Percentiles rank a stretch among this genome's conserved stretches.
phyloP scores from a whole-genome alignment of 352 stramenopile species.

The Plasmopara muralis region DNA sequence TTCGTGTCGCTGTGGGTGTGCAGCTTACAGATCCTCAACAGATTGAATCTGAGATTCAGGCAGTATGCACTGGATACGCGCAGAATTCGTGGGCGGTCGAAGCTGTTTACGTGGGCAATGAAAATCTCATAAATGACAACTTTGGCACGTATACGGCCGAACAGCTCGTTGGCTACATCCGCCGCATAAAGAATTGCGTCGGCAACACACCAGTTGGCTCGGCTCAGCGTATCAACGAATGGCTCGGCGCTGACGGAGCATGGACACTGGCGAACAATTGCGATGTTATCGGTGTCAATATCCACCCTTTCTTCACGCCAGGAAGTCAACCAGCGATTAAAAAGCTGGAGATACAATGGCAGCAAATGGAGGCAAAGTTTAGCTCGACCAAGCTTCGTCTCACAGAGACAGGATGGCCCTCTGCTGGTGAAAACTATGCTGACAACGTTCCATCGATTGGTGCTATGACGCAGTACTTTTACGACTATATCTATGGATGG shows the following conservation, averaged over 20 bases:
- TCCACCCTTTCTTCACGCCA: constrained; percentile 44
- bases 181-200: constrained; percentile 41
- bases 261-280: constrained; percentile 29
- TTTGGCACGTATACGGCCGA: constrained; percentile 30
- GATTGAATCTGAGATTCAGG: constrained; percentile 43
- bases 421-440: constrained; percentile 23
- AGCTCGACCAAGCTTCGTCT: constrained; percentile 28
- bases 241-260: constrained; percentile 27
- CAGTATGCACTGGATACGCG: constrained; percentile 40
- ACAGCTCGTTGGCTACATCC: constrained; percentile 38
- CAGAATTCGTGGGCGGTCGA: constrained; percentile 30
- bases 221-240: constrained; percentile 59
- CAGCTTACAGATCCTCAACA: constrained; percentile 35
- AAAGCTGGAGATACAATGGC: constrained; percentile 43
- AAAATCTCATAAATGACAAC: constrained; percentile 46
- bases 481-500: constrained; percentile 36
- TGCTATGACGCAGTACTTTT: constrained; percentile 32
- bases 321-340: constrained; percentile 27
- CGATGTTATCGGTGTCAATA: constrained; percentile 31
- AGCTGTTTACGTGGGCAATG: constrained; percentile 68
- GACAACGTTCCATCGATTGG: constrained; percentile 33
- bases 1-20: constrained; percentile 57
- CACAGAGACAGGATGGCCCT: constrained; percentile 55
- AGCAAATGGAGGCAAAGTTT: constrained; percentile 37
- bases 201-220: constrained; percentile 50